phyloP scores from a whole-genome alignment of 169 alveolate species.

The Eimeria tenella region DNA sequence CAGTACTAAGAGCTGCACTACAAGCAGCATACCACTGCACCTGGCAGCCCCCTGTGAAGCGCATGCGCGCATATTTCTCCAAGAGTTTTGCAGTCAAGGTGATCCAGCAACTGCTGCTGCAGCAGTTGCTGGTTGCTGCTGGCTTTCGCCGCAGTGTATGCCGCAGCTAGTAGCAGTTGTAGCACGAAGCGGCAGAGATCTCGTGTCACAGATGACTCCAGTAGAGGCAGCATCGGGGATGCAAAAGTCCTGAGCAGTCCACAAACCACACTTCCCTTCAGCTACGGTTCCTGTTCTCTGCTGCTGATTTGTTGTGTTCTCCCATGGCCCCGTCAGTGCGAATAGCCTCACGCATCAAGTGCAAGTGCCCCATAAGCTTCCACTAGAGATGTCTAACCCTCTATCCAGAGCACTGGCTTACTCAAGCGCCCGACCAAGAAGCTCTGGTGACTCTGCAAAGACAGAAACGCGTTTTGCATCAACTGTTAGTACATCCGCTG shows the following conservation, averaged over 20 bases:
- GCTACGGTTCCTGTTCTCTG: not conserved
- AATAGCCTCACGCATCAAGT: not conserved
- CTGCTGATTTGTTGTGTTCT: not conserved
- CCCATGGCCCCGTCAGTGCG: not conserved
- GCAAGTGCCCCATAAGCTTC: not conserved
- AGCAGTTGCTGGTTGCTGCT: conserved; percentile 24
- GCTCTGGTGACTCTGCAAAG: conserved; percentile 17
- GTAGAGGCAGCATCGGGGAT: conserved; percentile 60
- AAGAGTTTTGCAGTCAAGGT: conserved; percentile 30
- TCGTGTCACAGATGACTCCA: conserved; percentile 50
- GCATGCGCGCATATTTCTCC: conserved; percentile 60
- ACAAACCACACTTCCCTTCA: not conserved
- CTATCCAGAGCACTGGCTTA: not conserved
- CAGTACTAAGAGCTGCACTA: no score
- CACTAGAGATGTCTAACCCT: not conserved
- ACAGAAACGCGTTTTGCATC: conserved; percentile 26
- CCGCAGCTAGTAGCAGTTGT: conserved; percentile 64
- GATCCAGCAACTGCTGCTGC: conserved; percentile 15
- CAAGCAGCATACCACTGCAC: conserved; percentile 3
- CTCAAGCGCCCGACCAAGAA: conserved; percentile 40
- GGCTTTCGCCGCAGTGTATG: conserved; percentile 40
- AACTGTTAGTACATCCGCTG: conserved; percentile 56
- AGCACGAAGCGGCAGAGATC: conserved; percentile 43
- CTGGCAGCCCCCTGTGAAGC: conserved; percentile 27
- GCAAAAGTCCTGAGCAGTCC: conserved; percentile 53